Percentiles rank a stretch among this genome's conserved stretches.
Evolutionary conservation across 148 eudicot species (phyloP).

Genomic region (Vaccinium vitisidaea): DNA sequence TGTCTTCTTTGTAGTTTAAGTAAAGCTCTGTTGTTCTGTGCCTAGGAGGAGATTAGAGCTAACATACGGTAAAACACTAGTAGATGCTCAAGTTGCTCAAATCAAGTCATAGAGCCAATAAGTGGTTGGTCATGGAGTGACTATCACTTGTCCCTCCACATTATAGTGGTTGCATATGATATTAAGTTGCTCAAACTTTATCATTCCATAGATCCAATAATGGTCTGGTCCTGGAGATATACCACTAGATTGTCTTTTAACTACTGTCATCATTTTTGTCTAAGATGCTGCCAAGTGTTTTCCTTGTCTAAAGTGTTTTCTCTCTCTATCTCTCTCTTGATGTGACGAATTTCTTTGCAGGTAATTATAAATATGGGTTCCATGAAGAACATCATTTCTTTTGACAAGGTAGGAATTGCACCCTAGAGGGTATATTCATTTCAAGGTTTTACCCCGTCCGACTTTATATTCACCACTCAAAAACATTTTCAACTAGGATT

Average conservation of each 20-base stretch:
- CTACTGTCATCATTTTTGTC: neutral
- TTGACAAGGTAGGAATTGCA: constrained; percentile 65
- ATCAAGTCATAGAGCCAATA: neutral
- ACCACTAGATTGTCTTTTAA: neutral
- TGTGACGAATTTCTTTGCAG: constrained; percentile 32
- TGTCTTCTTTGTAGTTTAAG: neutral
- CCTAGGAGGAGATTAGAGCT: neutral
- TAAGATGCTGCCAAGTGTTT: neutral
- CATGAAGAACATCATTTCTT: constrained; percentile 77
- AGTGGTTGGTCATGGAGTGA: too few species aligned
- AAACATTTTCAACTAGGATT: constrained; percentile 7
- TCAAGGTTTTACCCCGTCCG: neutral
- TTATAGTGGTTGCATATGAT: too few species aligned
- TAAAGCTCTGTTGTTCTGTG: neutral
- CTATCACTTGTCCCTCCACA: too few species aligned
- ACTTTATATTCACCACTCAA: neutral
- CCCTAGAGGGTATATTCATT: neutral
- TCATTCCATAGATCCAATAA: neutral
- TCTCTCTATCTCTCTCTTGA: constrained; percentile 7
- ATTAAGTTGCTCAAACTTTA: neutral
- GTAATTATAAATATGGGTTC: constrained; percentile 69
- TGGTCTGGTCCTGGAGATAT: constrained; percentile 5
- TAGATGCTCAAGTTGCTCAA: neutral
- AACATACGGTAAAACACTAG: neutral
- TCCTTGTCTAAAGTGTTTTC: neutral